Base-by-base conservation (phyloP, 208 protist species). In the Trypanosoma vivax region DNA sequence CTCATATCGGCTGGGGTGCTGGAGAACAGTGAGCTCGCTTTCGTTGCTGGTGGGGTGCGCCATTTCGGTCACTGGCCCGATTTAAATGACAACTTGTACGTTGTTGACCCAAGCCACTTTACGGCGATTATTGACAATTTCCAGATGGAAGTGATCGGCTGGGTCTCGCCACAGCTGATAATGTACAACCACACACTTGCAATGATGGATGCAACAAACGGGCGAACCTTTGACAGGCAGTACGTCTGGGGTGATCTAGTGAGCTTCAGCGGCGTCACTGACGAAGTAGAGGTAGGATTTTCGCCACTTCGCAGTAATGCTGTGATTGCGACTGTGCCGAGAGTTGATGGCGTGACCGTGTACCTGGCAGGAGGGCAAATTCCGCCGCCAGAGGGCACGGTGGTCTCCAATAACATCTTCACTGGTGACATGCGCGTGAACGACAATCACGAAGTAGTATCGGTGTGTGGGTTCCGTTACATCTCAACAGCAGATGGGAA, bases 1-100 rank as follows among this genome's bases (percentile, higher is more conserved):
- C 37, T 70, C 29, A 55, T 65, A 46, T 58, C 25, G 1, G 63
- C 70, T 34, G 70, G 52, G 11, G 59, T 74, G 1, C 28, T 67
- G 5, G 54, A 49, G n/a, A 31, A 53, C 39, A 68, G 46, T 41
- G 52, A 55, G 14, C 38, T 78, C 6, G 14, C 72, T 11, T 76
- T 52, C 34, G 29, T 71, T 54, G 65, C 43, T 7, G 58, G 58
- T 40, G 58, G 65, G 18, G 49, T 52, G 19, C 31, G 14, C 13
- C 18, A 33, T 19, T 29, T 38, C 21, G 34, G 37, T 18, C 3
- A 47, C 30, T 13, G 23, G 39, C 11, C 46, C 28, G 24, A 19
- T 55, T 16, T 63, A 14, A 29, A 38, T 29, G 14, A 19, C n/a
- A 51, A 25, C 4, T 41, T 79, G 28, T 53, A 37, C 5, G 49